phyloP scores from a whole-genome alignment of 805 yeast species.

The Ogataea ramenticola region DNA sequence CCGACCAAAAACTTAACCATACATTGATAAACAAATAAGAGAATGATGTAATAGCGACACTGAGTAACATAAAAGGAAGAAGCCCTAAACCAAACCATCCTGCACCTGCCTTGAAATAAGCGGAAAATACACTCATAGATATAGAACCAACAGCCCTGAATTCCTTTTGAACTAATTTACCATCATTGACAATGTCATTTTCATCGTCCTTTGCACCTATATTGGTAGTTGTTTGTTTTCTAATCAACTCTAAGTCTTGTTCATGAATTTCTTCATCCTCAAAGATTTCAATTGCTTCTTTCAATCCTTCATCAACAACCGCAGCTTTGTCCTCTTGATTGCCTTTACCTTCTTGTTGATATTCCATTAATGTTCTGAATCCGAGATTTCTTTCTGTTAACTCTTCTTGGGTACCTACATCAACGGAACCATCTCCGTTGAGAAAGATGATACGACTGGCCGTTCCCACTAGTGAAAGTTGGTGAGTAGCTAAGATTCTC shows the following conservation, averaged over 20 bases:
- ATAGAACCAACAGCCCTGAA: constrained; percentile 30
- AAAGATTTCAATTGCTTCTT: constrained; percentile 25
- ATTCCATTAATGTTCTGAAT: constrained; percentile 47
- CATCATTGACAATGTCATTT: constrained; percentile 15
- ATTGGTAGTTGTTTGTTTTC: constrained; percentile 3
- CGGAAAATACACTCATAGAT: constrained; percentile 36
- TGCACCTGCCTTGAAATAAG: constrained; percentile 49
- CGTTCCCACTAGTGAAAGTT: constrained; percentile 55
- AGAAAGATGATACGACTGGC: constrained; percentile 67
- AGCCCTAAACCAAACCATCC: constrained; percentile 34
- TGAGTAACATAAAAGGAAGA: constrained; percentile 14
- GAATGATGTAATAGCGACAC: constrained; percentile 35
- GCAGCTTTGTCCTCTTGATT: neutral
- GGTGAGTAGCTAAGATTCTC: constrained; percentile 76
- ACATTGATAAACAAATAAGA: constrained; percentile 53
- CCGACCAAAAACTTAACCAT: constrained; percentile 82
- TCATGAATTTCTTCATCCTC: constrained; percentile 15
- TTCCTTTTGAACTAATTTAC: constrained; percentile 24
- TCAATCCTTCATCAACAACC: constrained; percentile 21
- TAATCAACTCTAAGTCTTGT: constrained; percentile 14
- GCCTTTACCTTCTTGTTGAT: constrained; percentile 19
- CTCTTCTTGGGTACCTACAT: constrained; percentile 54
- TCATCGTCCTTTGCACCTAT: constrained; percentile 17
- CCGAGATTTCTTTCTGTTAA: constrained; percentile 35
- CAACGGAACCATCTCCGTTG: constrained; percentile 53